phyloP scores from a whole-genome alignment of 2,329 filamentous ascomycete genomes.

The Trichoderma gracile region DNA sequence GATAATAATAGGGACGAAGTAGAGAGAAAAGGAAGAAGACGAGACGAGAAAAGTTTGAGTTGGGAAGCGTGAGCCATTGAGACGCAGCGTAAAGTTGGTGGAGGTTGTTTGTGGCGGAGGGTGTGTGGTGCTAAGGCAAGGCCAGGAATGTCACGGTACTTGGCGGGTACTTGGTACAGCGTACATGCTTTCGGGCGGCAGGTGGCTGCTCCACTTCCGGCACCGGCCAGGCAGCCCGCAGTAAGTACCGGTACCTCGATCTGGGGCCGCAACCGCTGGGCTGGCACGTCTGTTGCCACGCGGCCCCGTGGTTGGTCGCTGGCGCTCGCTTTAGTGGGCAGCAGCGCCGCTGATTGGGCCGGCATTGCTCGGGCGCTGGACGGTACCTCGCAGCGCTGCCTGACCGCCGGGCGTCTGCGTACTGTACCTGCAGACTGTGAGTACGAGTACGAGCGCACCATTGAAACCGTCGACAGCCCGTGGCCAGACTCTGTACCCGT shows the following conservation, averaged over 20 bases:
- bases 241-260: not conserved
- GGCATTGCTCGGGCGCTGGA: slow-evolving; percentile 15
- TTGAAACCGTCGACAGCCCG: not conserved
- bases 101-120: slow-evolving; percentile 4
- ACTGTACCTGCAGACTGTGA: not conserved
- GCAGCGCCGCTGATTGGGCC: slow-evolving; percentile 3
- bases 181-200: slow-evolving; percentile 23
- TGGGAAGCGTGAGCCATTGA: slow-evolving; percentile 10
- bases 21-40: not conserved
- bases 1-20: not conserved
- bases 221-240: slow-evolving; percentile 8
- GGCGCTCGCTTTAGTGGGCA: slow-evolving; percentile 6
- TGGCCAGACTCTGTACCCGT: not conserved
- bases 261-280: not conserved
- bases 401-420: slow-evolving; percentile 12
- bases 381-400: slow-evolving; percentile 16
- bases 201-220: slow-evolving; percentile 20
- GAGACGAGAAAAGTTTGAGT: slow-evolving; percentile 3
- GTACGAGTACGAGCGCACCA: slow-evolving; percentile 20
- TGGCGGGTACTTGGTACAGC: not conserved
- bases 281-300: slow-evolving; percentile 4
- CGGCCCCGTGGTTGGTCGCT: slow-evolving; percentile 20
- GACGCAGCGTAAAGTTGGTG: not conserved
- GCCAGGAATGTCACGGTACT: slow-evolving; percentile 10
- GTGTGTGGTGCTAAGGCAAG: slow-evolving; percentile 2